phyloP scores from a whole-genome alignment of 768 basidiomycete species.

The Galerina marginata region DNA sequence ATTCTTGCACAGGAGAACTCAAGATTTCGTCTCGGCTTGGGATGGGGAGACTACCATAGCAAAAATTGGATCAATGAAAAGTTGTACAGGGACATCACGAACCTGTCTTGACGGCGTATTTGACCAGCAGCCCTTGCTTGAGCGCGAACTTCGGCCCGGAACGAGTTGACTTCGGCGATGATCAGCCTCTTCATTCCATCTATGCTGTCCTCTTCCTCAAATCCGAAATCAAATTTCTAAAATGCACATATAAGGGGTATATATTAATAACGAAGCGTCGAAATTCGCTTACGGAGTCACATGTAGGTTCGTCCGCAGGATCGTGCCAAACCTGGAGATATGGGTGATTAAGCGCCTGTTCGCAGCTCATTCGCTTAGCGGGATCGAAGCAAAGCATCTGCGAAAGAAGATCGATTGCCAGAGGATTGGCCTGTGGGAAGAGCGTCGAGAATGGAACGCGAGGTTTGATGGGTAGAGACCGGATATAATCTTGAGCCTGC shows the following conservation, averaged over 20 bases:
- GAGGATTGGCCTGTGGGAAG: constrained; percentile 93
- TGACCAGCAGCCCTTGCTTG: constrained; percentile 77
- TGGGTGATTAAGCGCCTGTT: constrained; percentile 93
- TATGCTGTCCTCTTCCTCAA: constrained; percentile 95
- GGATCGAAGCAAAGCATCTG: constrained; percentile 97
- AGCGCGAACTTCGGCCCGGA: constrained; percentile 89
- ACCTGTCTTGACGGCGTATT: constrained; percentile 82
- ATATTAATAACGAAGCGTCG: background rate
- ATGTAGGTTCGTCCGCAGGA: constrained; percentile 90
- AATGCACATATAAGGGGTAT: background rate
- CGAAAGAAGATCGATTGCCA: constrained; percentile 90
- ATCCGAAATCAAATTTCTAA: constrained; percentile 93
- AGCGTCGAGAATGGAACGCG: constrained; percentile 90
- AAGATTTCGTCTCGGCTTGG: constrained; percentile 84
- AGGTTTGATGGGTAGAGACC: constrained; percentile 96
- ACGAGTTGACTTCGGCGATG: constrained; percentile 87
- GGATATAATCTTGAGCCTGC: constrained; percentile 97
- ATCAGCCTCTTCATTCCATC: constrained; percentile 98
- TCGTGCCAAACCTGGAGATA: constrained; percentile 98
- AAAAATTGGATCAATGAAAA: background rate
- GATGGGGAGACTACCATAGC: constrained; percentile 65
- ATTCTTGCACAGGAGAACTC: constrained; percentile 74
- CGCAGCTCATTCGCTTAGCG: constrained; percentile 93
- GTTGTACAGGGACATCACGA: constrained; percentile 19
- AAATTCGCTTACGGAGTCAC: constrained; percentile 63